phyloP scores from a whole-genome alignment of 306 rosid genomes.

The Pyrus pyrifolia region DNA sequence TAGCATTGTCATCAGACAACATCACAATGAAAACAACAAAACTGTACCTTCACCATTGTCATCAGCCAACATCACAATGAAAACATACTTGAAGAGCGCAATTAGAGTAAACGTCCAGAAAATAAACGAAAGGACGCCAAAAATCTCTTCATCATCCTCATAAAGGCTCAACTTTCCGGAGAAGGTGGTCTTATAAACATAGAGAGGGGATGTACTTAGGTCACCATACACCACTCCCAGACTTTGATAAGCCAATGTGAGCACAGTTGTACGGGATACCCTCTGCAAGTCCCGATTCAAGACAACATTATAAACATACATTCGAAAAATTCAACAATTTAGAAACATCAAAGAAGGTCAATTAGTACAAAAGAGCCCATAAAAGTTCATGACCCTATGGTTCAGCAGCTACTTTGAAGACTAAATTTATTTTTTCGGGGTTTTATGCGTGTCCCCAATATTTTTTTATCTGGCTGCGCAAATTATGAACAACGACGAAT shows the following conservation, averaged over 20 bases:
- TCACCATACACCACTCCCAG: slow-evolving; percentile 86
- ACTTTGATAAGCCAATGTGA: slow-evolving; percentile 72
- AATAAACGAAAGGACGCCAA: slow-evolving; percentile 71
- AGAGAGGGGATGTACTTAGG: slow-evolving; percentile 77
- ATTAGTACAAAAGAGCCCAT: background rate
- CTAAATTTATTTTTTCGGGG: background rate
- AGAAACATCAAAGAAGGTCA: background rate
- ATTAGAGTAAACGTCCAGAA: slow-evolving; percentile 73
- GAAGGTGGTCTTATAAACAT: slow-evolving; percentile 76
- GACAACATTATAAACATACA: slow-evolving; percentile 5
- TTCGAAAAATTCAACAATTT: background rate
- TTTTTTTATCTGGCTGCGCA: background rate
- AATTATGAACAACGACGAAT: background rate
- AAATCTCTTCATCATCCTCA: slow-evolving; percentile 68
- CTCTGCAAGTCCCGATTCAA: slow-evolving; percentile 50
- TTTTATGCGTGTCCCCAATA: background rate
- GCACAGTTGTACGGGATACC: slow-evolving; percentile 40
- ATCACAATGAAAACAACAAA: background rate
- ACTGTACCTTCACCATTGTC: slow-evolving; percentile 79
- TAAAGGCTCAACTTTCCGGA: slow-evolving; percentile 65
- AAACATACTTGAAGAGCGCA: slow-evolving; percentile 72
- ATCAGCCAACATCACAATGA: slow-evolving; percentile 67
- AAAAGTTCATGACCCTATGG: background rate
- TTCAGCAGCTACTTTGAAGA: background rate
- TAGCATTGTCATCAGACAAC: background rate